These are phyloP conservation scores for Arabidopsis hybrid DNA, from an alignment of 441 rosid genomes.

Conservation along the genomic window DNA sequence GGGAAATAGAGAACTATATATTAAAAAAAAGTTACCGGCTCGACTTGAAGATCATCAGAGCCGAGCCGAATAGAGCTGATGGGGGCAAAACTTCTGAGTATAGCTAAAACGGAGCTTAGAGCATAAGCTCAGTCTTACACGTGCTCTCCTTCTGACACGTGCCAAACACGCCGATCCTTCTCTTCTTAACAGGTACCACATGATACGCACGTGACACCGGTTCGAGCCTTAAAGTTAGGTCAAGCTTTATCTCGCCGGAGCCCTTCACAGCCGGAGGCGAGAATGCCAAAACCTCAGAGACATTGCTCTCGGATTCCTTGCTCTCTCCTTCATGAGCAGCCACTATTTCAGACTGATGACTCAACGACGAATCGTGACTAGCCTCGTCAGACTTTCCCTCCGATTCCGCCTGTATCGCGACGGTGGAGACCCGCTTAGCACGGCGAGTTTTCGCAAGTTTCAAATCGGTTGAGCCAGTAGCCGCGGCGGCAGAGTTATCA, in stretches of 20 bases:
- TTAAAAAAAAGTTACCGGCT: conserved; percentile 5
- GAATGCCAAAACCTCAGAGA: conserved; percentile 23
- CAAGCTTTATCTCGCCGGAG: conserved; percentile 43
- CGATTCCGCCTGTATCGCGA: conserved; percentile 19
- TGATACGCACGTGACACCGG: conserved; percentile 46
- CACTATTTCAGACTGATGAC: conserved; percentile 42
- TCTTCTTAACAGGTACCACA: conserved; percentile 64
- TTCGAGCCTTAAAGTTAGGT: conserved; percentile 51
- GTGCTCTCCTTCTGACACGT: conserved; percentile 28
- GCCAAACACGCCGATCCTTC: conserved; percentile 46
- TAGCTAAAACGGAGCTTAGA: neutral
- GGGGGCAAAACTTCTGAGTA: conserved; percentile 23
- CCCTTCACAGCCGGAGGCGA: conserved; percentile 23
- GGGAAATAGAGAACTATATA: neutral
- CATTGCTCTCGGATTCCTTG: conserved; percentile 53
- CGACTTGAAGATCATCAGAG: conserved; percentile 1
- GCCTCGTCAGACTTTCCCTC: conserved; percentile 46
- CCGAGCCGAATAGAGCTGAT: conserved; percentile 11
- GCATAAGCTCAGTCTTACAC: conserved; percentile 44
- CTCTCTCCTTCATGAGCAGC: conserved; percentile 57
- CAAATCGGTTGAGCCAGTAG: conserved; percentile 40
- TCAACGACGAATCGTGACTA: conserved; percentile 66
- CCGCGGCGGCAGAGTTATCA: conserved; percentile 51
- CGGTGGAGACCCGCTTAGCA: conserved; percentile 47
- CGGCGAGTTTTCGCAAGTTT: conserved; percentile 63